Evolutionary conservation across 1,139 yeast species (phyloP).

Genomic region (Sugiyamaella sp.): DNA sequence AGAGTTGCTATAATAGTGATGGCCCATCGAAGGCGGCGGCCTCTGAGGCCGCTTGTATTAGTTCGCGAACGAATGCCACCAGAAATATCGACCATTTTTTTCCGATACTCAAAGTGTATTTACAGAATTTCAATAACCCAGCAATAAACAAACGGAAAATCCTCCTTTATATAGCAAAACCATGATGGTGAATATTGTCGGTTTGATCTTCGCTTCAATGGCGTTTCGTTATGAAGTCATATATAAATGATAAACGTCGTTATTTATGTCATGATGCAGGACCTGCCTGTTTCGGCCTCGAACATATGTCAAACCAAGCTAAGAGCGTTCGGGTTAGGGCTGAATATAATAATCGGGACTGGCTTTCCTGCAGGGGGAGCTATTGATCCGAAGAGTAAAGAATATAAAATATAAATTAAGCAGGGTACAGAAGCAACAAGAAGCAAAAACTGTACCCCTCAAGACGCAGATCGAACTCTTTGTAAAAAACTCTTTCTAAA

Average conservation of each 20-base stretch:
- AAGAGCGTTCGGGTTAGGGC: slow-evolving; percentile 1
- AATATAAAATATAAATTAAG: too few relatives aligned
- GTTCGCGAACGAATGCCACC: slow-evolving; percentile 33
- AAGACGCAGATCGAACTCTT: too few relatives aligned
- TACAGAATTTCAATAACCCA: neutral
- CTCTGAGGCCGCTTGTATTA: slow-evolving; percentile 43
- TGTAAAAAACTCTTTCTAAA: neutral
- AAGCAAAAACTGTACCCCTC: too few relatives aligned
- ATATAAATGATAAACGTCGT: neutral
- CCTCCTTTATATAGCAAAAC: slow-evolving; percentile 1
- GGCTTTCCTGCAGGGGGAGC: neutral
- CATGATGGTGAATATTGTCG: neutral
- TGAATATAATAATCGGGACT: neutral
- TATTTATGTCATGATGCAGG: slow-evolving; percentile 12
- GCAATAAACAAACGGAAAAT: neutral
- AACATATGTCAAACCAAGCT: neutral
- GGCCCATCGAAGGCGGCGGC: slow-evolving; percentile 49
- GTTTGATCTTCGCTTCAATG: slow-evolving; percentile 4
- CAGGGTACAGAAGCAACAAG: too few relatives aligned
- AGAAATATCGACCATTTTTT: slow-evolving; percentile 7
- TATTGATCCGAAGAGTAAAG: too few relatives aligned
- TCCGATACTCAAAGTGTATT: neutral
- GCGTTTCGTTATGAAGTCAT: slow-evolving; percentile 10
- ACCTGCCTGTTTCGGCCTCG: slow-evolving; percentile 2
- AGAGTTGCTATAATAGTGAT: slow-evolving; percentile 59